Base-by-base conservation (phyloP, 805 yeast genomes). In the Kazachstania viticola region DNA sequence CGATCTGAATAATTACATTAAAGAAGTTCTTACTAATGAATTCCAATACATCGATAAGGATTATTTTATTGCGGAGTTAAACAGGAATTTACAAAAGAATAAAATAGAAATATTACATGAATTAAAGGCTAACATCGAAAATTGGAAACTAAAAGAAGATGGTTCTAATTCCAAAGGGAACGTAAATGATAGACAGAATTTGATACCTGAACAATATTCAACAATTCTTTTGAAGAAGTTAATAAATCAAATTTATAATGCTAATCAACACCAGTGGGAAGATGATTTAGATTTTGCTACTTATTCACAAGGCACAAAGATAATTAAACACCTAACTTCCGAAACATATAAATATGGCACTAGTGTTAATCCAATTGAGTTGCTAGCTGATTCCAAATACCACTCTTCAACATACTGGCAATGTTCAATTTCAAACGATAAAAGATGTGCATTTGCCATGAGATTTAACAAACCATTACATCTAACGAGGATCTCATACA, bases 401-500 rank as follows among this genome's bases (percentile, higher is more conserved):
- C 37, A 39, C 7, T 29, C 44, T n/a, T 44, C 53, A 3, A 42
- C 56, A 4, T 55, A 55, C 33, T 55, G 60, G 60, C 51, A 48
- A 33, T 52, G 60, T 34, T 37, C 28, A 4, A 27, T 45, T 1
- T 29, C 51, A 5, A 42, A 50, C 3, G 41, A 41, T 12, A 15
- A 26, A n/a, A 46, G 43, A 9, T 58, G 58, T 35, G 42, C 44
- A 14, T 45, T 62, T 36, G 64, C 64, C 0, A 48, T 62, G 11
- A 50, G 58, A 32, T 62, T 64, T 31, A 38, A 49, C 8, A 58
- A 60, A 24, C 66, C 69, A 7, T 39, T 63, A 3, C 58, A 55
- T 37, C 34, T 64, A 31, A 58, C 55, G 9, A 58, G 50, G 19
- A 29, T 64, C 9, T 38, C 50, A 5, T 61, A 64, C 37, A 14